A percentile compares a stretch with the other conserved stretches of the same genome.
Evolutionary conservation across 176 grass and related monocot species (phyloP).

Genomic region (Aegilops tauschii): DNA sequence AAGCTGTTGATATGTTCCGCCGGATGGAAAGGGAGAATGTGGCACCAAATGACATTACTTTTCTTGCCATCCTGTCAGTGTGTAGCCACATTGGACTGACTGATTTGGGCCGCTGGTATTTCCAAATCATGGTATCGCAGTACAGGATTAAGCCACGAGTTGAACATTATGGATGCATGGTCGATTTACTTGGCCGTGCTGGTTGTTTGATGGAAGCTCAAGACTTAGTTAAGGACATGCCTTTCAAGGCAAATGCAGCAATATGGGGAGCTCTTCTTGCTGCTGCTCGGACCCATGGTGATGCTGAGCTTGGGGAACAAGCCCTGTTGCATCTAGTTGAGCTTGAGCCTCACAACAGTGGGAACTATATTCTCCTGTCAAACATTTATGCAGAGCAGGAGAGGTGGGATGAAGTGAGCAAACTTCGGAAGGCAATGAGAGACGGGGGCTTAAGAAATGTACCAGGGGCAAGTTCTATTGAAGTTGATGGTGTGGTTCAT

Average conservation of each 20-base stretch:
- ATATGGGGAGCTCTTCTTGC: constrained; percentile 88
- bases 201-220: constrained; percentile 57
- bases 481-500: constrained; percentile 66
- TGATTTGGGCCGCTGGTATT: constrained; percentile 62
- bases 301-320: constrained; percentile 65
- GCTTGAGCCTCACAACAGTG: constrained; percentile 70
- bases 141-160: constrained; percentile 58
- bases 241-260: constrained; percentile 74
- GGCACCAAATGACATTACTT: constrained; percentile 60
- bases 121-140: constrained; percentile 48
- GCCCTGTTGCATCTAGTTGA: constrained; percentile 67
- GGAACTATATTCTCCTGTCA: constrained; percentile 73
- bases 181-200: constrained; percentile 67
- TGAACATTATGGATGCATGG: constrained; percentile 83
- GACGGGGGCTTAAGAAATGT: constrained; percentile 59
- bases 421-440: constrained; percentile 67
- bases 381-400: constrained; percentile 71
- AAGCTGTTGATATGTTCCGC: constrained; percentile 63
- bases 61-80: constrained; percentile 64
- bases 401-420: constrained; percentile 64
- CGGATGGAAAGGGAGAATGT: constrained; percentile 70
- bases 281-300: constrained; percentile 60
- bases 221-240: constrained; percentile 62
- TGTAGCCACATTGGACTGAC: constrained; percentile 60
- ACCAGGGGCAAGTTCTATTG: constrained; percentile 76